A percentile compares a stretch with the other conserved stretches of the same genome.
Evolutionary conservation across 1,284 basidiomycete species (phyloP).

Genomic region (Papiliotrema terrestris): DNA sequence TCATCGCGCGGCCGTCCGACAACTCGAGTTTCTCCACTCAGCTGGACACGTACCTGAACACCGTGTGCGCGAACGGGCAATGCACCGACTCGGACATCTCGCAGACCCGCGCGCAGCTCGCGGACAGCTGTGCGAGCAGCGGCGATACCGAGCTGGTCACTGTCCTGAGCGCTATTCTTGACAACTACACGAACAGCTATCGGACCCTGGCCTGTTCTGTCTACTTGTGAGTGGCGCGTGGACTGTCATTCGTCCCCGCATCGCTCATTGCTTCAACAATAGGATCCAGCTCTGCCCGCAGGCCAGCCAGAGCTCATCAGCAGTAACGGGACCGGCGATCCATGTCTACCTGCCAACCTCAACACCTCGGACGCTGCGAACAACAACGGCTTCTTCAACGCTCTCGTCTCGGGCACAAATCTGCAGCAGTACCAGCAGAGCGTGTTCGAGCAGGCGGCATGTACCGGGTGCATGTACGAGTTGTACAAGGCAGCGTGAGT

Average conservation of each 20-base stretch:
- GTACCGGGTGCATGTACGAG: slow-evolving; percentile 40
- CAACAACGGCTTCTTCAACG: slow-evolving; percentile 29
- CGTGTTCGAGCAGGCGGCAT: slow-evolving; percentile 26
- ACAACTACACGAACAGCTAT: slow-evolving; percentile 30
- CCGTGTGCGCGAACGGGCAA: slow-evolving; percentile 13
- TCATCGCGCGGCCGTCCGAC: slow-evolving; percentile 18
- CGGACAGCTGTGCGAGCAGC: slow-evolving; percentile 11
- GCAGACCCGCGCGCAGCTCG: slow-evolving; percentile 18
- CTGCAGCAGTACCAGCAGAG: slow-evolving; percentile 24
- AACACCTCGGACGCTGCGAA: slow-evolving; percentile 23
- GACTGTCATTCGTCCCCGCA: too few species aligned
- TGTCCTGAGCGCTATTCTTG: slow-evolving; percentile 21
- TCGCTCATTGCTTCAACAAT: too few species aligned
- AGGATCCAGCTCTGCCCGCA: too few species aligned
- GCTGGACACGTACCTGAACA: slow-evolving; percentile 22
- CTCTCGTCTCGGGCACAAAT: slow-evolving; percentile 23
- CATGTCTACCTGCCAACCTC: slow-evolving; percentile 25
- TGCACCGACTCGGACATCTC: slow-evolving; percentile 21
- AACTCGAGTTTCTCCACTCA: slow-evolving; percentile 23
- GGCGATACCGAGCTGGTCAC: slow-evolving; percentile 14
- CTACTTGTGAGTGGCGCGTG: slow-evolving; percentile 28
- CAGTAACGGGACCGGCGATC: slow-evolving; percentile 32
- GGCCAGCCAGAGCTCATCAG: too few species aligned
- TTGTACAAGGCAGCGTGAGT: slow-evolving; percentile 40
- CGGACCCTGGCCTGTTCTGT: slow-evolving; percentile 34